Base-by-base conservation (phyloP, 139 green algal species). In the Chlorella sorokiniana region DNA sequence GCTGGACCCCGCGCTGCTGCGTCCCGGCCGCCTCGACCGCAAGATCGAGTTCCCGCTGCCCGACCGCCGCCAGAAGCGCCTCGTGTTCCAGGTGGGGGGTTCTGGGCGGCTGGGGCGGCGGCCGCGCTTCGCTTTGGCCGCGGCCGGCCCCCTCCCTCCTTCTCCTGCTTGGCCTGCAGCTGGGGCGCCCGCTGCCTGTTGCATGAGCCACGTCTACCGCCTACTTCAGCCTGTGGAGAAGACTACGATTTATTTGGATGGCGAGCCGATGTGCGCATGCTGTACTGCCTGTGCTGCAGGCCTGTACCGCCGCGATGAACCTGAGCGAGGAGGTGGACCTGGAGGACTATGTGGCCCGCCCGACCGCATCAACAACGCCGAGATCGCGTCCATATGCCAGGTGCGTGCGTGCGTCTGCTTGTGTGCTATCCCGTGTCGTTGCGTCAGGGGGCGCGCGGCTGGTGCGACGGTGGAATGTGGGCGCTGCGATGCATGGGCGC, bases 21-120 rank as follows among this genome's bases (percentile, higher is more conserved):
- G 97, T 18, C 97, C 97, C 7, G 97, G 97, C 6, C 92, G 97
- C 27, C 89, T 99, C 62, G 97, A 99, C 84, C 90, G 97, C 78
- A 99, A 99, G 91, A 99, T 99, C 76, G 97, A 99, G 90, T 99
- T 99, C 93, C 97, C 97, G 7, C 74, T 97, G 83, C 97, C 97
- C 3, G 97, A 99, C 90, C 83, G 97, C 52, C 87, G 97, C 9
- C 96, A 99, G 84, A 99, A 99, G 91, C 95, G 97, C 11, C 91
- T 99, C 8, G 92, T 99, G 20, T 99, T 99, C 94, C 96, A 99
- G 93, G 94, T 96, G 37, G 20, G 18, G 4, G 38, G 8, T 1
- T 2, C 16, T 71, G 64, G 33, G 48, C 16, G 48, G 48, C 16
- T 56, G 48, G 48, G 48, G 16, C 16, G 48, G 48, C n/a, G n/a